A percentile compares a stretch with the other conserved stretches of the same genome.
Conservation (phyloP, 2,329 filamentous ascomycete species). For the Albophoma yamanashiensis region DNA sequence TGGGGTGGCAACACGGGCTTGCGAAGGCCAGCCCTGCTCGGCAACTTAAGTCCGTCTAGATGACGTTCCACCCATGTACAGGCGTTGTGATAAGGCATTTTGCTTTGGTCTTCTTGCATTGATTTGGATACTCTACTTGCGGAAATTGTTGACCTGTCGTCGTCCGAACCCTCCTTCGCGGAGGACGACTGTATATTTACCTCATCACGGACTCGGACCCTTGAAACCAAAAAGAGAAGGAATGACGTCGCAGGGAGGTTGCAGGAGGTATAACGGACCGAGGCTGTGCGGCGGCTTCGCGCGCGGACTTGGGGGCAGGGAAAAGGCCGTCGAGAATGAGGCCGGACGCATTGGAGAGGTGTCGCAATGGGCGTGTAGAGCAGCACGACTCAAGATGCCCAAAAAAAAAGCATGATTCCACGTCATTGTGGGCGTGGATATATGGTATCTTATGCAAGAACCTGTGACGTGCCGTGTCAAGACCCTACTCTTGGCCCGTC, state of each 20-base stretch:
- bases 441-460: neutral
- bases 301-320: neutral
- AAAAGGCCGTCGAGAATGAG: neutral
- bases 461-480: neutral
- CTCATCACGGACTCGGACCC: neutral
- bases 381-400: neutral
- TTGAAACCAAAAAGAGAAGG: neutral
- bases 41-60: neutral
- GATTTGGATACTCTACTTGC: neutral
- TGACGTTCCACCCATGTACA: neutral
- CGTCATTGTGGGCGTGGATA: neutral
- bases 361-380: neutral
- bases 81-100: neutral
- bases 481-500: neutral
- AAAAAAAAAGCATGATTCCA: neutral
- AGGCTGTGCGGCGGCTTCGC: neutral
- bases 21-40: neutral
- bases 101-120: neutral
- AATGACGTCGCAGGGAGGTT: neutral
- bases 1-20: too few species aligned
- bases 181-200: neutral
- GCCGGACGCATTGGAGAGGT: neutral
- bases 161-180: neutral
- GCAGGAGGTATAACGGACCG: neutral
- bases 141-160: neutral